phyloP scores from a whole-genome alignment of 257 asterid genomes.

The Solanum rostratum region DNA sequence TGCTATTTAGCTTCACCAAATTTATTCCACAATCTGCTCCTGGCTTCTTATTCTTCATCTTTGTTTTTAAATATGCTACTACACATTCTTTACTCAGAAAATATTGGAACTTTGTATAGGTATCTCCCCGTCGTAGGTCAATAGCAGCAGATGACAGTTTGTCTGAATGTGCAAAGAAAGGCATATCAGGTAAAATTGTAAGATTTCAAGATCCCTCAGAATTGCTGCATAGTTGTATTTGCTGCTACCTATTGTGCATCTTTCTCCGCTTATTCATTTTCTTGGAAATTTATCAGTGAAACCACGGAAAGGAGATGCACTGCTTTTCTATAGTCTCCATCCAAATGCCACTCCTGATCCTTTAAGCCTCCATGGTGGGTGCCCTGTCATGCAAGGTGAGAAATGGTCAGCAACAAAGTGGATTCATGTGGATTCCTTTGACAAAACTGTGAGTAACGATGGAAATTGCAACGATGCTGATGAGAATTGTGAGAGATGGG shows the following conservation, averaged over 20 bases:
- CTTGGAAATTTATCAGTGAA: slow-evolving; percentile 36
- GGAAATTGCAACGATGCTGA: slow-evolving; percentile 45
- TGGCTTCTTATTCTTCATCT: neutral
- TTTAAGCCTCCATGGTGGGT: slow-evolving; percentile 75
- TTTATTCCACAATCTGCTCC: neutral
- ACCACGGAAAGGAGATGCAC: slow-evolving; percentile 92
- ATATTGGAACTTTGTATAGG: slow-evolving; percentile 32
- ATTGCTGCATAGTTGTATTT: neutral
- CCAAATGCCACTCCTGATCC: slow-evolving; percentile 76
- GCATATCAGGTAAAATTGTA: slow-evolving; percentile 62
- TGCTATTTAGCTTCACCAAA: neutral
- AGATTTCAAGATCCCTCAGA: neutral
- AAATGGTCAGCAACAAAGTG: slow-evolving; percentile 99
- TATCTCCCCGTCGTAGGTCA: slow-evolving; percentile 54
- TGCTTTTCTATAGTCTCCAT: slow-evolving; percentile 70
- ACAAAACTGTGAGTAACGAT: slow-evolving; percentile 32
- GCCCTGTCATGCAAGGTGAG: slow-evolving; percentile 89
- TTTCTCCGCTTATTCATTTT: neutral
- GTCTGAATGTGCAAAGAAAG: slow-evolving; percentile 83
- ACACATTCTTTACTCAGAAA: neutral
- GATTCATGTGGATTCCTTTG: slow-evolving; percentile 83
- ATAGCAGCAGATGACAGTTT: slow-evolving; percentile 41
- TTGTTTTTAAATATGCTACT: neutral
- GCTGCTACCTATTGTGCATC: neutral
- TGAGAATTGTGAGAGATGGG: slow-evolving; percentile 82